Evolutionary conservation across 2,329 filamentous ascomycete genomes (phyloP).

Genomic region (Nannizziopsis barbatae): DNA sequence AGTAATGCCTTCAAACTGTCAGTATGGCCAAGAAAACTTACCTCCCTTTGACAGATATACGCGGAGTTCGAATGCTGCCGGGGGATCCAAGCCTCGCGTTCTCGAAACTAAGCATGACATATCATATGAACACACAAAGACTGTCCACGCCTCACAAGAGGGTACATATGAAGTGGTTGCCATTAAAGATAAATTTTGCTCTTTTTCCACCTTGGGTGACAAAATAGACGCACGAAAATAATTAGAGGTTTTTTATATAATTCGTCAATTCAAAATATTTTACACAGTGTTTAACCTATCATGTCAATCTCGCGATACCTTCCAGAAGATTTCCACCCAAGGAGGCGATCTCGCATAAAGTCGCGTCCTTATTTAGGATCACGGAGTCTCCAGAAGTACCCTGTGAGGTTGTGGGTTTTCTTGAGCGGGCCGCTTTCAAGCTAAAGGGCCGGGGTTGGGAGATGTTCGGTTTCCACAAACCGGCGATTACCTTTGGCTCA

Average conservation of each 20-base stretch:
- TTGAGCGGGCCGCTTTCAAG: conserved; percentile 31
- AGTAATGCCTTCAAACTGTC: conserved; percentile 19
- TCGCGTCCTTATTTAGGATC: conserved; percentile 31
- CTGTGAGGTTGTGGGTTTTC: conserved; percentile 15
- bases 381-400: conserved; percentile 19
- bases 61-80: conserved; percentile 70
- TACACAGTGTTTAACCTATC: conserved; percentile 16
- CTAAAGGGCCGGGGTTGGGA: conserved; percentile 25
- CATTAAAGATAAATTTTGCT: conserved; percentile 87
- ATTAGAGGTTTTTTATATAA: not conserved
- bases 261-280: not conserved
- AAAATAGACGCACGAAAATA: conserved; percentile 27
- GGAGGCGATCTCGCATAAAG: conserved; percentile 37
- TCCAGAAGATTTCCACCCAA: conserved; percentile 56
- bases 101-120: conserved; percentile 85
- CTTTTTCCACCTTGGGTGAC: conserved; percentile 63
- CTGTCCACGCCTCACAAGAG: conserved; percentile 76
- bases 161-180: conserved; percentile 95
- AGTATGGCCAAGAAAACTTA: not conserved
- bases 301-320: conserved; percentile 46
- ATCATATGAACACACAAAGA: conserved; percentile 69
- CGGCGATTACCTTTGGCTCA: conserved; percentile 48
- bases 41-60: conserved; percentile 51
- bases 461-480: conserved; percentile 51
- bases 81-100: conserved; percentile 64